Evolutionary conservation across 768 basidiomycete species (phyloP), one percentile per base, ranked within the genome.

Genomic region (Lentinula lateritia): DNA sequence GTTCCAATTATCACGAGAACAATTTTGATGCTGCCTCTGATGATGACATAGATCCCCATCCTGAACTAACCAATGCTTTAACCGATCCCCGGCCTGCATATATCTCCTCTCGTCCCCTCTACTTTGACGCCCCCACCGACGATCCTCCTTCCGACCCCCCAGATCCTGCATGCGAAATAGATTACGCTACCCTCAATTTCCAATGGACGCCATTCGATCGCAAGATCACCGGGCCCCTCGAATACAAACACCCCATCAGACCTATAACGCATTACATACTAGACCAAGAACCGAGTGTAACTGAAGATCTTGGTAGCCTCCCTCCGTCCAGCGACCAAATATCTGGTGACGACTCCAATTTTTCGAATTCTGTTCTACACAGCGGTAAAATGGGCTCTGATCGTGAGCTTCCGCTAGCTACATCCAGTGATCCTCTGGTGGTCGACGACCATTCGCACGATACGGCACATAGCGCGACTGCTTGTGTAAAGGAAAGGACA

Each of bases 151-250:
- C 42, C 34, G 52, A 61, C 13, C 32, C 60, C 23, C 52, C 41
- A 6, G 52, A 61, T 42, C 18, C 52, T 39, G 5, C 39, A 4
- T 43, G 28, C 36, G 36, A 42, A n/a, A 16, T 52, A 8, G 61
- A 54, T 32, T 48, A 45, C 20, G 16, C 39, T 13, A 34, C 20
- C 23, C 15, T 60, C 12, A 28, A 60, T 50, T 60, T 60, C 18
- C 59, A 52, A 20, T 60, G 59, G 59, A 52, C 23, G 13, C 59
- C 61, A 35, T 61, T 61, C 53, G 39, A 55, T 20, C 53, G 61
- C 15, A 56, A 54, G n/a, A 10, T 23, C 28, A 46, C 45, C 13
- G 41, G 16, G 12, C 9, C 6, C 39, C 32, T 28, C n/a, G 41
- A 43, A 58, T 13, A 13, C 41, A 50, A 60, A 23, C 34, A 32